Evolutionary conservation across 2,329 filamentous ascomycete genomes (phyloP).

Genomic region (Beauveria pseudobassiana): DNA sequence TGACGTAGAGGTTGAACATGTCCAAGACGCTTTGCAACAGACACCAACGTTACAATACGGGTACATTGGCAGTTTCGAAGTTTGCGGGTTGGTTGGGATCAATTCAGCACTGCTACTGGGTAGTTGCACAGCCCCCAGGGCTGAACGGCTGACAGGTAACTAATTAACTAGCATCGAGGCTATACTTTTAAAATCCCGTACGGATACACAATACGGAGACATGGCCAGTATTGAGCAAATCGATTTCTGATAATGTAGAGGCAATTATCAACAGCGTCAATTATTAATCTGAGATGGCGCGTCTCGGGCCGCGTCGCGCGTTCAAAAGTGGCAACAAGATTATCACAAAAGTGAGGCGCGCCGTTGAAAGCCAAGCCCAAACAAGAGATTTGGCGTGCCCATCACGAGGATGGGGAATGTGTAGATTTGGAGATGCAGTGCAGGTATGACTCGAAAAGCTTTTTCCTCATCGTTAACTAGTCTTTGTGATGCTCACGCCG

Average conservation of each 20-base stretch:
- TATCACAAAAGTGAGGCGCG: slow-evolving; percentile 1
- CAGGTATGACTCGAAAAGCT: background rate
- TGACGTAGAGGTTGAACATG: background rate
- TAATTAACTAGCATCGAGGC: too few relatives aligned
- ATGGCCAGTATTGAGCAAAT: too few relatives aligned
- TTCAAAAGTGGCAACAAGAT: background rate
- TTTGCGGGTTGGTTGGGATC: background rate
- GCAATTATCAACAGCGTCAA: too few relatives aligned
- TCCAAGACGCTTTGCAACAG: background rate
- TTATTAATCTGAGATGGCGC: too few relatives aligned
- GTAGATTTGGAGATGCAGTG: background rate
- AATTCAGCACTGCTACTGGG: background rate
- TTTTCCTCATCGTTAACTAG: background rate
- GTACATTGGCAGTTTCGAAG: too few relatives aligned
- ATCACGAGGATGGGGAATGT: background rate
- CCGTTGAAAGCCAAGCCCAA: background rate
- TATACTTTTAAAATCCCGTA: too few relatives aligned
- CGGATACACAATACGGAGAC: too few relatives aligned
- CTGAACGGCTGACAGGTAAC: too few relatives aligned
- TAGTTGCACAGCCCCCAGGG: too few relatives aligned
- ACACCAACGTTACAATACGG: too few relatives aligned
- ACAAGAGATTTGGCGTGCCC: background rate
- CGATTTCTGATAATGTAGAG: too few relatives aligned
- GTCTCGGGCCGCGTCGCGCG: background rate
- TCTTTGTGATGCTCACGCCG: too few relatives aligned